Base-by-base conservation (phyloP, 2,329 filamentous ascomycete genomes). In the Malbranchea zuffiana region DNA sequence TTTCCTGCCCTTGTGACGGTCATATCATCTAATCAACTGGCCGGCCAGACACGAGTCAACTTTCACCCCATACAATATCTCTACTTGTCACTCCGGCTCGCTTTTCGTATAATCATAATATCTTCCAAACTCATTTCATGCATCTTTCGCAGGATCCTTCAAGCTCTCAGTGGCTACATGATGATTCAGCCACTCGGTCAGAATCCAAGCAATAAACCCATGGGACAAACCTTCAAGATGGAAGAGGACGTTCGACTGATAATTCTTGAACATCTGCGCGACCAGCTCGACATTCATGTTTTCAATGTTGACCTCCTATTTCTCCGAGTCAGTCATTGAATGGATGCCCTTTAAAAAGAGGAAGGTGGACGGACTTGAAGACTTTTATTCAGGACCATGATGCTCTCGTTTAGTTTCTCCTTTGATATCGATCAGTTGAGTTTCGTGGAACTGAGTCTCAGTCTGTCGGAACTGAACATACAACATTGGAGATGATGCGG, bases 231-330 rank as follows among this genome's bases (percentile, higher is more conserved):
- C 90, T 77, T 96, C 90, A 4, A 98, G 71, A 52, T 98, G 90
- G 59, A 98, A 96, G 4, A 96, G 67, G 10, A 96, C 88, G 51
- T 96, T 98, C 7, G 86, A 94, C 60, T 95, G 87, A 59, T 98
- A 98, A 63, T 96, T 98, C 67, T 96, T 95, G 70, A 96, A 98
- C 90, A 98, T 98, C 57, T 96, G 88, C 1, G 88, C 87, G 4
- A 96, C 90, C 2, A 96, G 72, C 64, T 96, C 90, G 23, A 95
- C 85, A 55, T 98, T 93, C 86, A 96, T 95, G 60, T 96, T 98
- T 53, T 94, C 83, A 39, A 95, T 80, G 55, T 96, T 96, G 70
- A 96, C 95, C 49, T 96, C 88, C 82, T 94, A 50, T 4, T 39
- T 20, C 23, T 11, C 6, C 4, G 13, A 21, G n/a, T 39, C 37